Conservation (phyloP, 352 stramenopile genomes). For the Pythium phragmitis region DNA sequence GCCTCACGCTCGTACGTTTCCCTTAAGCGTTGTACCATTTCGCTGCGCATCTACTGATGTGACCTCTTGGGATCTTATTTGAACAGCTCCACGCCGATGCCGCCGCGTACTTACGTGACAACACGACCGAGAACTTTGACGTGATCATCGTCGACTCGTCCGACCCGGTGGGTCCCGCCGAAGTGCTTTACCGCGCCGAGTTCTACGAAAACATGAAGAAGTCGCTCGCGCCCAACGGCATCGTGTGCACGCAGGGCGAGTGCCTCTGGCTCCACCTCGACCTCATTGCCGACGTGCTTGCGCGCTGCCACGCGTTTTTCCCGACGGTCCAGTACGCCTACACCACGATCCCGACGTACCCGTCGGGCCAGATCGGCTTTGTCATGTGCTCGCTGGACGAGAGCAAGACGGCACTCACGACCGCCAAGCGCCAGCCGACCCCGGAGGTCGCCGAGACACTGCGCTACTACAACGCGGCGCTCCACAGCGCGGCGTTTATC, state of each 20-base stretch:
- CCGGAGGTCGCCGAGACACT: conserved; percentile 69
- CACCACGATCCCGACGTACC: conserved; percentile 99
- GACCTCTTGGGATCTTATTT: not conserved
- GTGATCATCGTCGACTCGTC: conserved; percentile 97
- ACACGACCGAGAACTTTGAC: conserved; percentile 90
- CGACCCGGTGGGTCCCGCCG: conserved; percentile 93
- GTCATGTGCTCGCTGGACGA: conserved; percentile 89
- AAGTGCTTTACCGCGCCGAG: conserved; percentile 93
- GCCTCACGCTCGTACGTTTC: conserved; percentile 84
- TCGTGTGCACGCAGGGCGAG: conserved; percentile 94
- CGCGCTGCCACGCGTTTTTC: conserved; percentile 90
- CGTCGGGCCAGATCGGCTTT: conserved; percentile 99
- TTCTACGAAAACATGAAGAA: conserved; percentile 96
- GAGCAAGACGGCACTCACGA: conserved; percentile 47
- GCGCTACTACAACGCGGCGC: conserved; percentile 93
- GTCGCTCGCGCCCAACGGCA: conserved; percentile 79
- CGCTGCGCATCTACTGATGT: not conserved
- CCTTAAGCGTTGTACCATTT: not conserved
- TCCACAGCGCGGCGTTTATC: conserved; percentile 97
- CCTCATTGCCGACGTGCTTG: conserved; percentile 95
- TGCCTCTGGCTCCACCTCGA: conserved; percentile 98
- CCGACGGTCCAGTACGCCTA: conserved; percentile 97
- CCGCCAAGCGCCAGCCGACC: conserved; percentile 66
- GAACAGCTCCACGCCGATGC: conserved; percentile 84
- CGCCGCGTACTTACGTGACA: conserved; percentile 83